phyloP scores from a whole-genome alignment of 306 rosid species.

The Cucurbita ficifolia region DNA sequence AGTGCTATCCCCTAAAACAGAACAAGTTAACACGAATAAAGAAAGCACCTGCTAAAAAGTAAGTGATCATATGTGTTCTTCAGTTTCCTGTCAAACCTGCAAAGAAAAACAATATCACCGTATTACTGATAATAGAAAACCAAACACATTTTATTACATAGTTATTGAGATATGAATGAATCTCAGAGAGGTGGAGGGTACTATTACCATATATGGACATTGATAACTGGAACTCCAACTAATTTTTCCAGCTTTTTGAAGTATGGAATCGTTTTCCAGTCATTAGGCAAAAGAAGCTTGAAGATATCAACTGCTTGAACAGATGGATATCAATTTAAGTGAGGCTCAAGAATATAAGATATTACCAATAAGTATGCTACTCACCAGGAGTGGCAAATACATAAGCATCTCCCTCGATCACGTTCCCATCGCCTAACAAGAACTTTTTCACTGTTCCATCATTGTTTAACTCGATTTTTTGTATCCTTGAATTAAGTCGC shows the following conservation, averaged over 20 bases:
- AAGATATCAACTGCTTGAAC: slow-evolving; percentile 65
- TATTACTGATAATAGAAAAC: background rate
- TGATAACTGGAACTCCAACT: slow-evolving; percentile 93
- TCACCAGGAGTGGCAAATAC: slow-evolving; percentile 86
- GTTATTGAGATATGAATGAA: background rate
- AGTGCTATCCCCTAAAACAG: background rate
- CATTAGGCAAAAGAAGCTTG: slow-evolving; percentile 72
- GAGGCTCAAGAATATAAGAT: background rate
- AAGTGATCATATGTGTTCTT: slow-evolving; percentile 90
- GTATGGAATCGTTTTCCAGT: slow-evolving; percentile 84
- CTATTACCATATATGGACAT: slow-evolving; percentile 85
- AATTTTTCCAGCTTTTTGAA: slow-evolving; percentile 83
- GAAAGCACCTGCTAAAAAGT: slow-evolving; percentile 82
- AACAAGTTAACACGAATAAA: slow-evolving; percentile 8
- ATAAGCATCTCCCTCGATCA: slow-evolving; percentile 77
- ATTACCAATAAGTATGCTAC: background rate
- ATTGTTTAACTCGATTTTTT: slow-evolving; percentile 60
- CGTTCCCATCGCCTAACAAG: slow-evolving; percentile 47
- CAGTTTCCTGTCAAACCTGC: slow-evolving; percentile 95
- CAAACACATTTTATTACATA: background rate
- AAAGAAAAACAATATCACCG: background rate
- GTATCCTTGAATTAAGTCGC: slow-evolving; percentile 63
- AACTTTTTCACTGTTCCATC: slow-evolving; percentile 80
- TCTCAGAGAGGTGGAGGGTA: background rate
- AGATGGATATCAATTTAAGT: slow-evolving; percentile 9